Evolutionary conservation across 2,329 filamentous ascomycete species (phyloP).

Genomic region (Cladosporium colombiae): DNA sequence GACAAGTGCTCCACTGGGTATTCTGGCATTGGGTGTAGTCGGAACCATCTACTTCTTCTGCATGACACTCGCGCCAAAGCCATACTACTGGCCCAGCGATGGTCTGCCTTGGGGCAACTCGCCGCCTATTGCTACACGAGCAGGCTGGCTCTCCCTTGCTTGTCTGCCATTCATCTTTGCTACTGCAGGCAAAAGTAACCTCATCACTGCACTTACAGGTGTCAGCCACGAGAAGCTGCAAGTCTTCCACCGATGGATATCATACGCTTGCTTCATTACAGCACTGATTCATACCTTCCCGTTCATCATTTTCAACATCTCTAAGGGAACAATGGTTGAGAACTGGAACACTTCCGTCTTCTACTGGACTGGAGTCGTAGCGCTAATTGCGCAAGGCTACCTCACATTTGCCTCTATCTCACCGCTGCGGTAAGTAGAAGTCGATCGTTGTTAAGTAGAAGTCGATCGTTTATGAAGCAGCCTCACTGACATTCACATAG

Average conservation of each 20-base stretch:
- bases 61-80: conserved; percentile 42
- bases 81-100: conserved; percentile 58
- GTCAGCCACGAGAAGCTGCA: conserved; percentile 60
- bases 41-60: conserved; percentile 52
- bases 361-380: conserved; percentile 60
- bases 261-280: conserved; percentile 58
- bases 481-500: conserved; percentile 35
- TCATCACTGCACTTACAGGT: conserved; percentile 56
- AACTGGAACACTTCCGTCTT: conserved; percentile 48
- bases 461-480: no score
- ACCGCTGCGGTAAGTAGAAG: conserved; percentile 48
- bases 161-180: conserved; percentile 54
- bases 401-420: conserved; percentile 57
- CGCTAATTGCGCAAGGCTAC: conserved; percentile 56
- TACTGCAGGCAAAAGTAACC: conserved; percentile 53
- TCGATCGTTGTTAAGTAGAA: conserved; percentile 35
- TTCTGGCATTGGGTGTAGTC: conserved; percentile 42
- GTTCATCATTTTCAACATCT: conserved; percentile 56
- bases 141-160: conserved; percentile 56
- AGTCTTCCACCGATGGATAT: conserved; percentile 57
- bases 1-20: conserved; percentile 49
- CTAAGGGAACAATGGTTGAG: conserved; percentile 50
- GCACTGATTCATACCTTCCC: conserved; percentile 62
- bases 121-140: conserved; percentile 55
- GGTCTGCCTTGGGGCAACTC: conserved; percentile 44